Percentiles rank a stretch among this genome's conserved stretches.
These are phyloP conservation scores for Rhodomyrtus tomentosa DNA, from an alignment of 345 rosid genomes.

Conservation along the genomic window DNA sequence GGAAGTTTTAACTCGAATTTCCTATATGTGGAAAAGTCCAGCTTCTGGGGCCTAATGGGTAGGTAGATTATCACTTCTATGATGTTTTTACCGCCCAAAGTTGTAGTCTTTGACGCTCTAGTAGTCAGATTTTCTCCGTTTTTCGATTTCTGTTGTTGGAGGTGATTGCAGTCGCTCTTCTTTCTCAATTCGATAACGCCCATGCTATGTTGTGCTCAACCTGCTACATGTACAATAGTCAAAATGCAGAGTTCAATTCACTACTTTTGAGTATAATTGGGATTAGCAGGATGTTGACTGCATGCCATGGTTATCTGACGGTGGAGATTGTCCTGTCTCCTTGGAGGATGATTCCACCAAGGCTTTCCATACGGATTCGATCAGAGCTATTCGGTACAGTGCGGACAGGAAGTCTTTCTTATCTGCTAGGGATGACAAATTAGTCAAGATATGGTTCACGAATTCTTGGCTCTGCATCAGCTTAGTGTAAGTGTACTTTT, in stretches of 20 bases:
- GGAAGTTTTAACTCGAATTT: background rate
- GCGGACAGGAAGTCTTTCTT: constrained; percentile 59
- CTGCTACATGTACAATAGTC: background rate
- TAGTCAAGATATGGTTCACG: constrained; percentile 80
- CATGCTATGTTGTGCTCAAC: background rate
- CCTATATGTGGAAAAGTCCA: background rate
- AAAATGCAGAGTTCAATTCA: background rate
- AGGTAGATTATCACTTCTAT: background rate
- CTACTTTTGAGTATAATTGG: background rate
- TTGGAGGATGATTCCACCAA: constrained; percentile 51
- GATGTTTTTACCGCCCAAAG: background rate
- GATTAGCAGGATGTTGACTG: background rate
- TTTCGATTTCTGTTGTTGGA: background rate
- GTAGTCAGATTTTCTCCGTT: background rate
- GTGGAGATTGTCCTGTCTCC: too few species aligned
- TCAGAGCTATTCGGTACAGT: constrained; percentile 69
- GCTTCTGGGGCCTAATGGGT: background rate
- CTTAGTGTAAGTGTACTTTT: constrained; percentile 69
- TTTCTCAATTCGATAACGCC: background rate
- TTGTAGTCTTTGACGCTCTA: background rate
- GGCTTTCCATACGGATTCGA: constrained; percentile 53
- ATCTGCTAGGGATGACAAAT: constrained; percentile 89
- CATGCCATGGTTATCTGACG: constrained; percentile 4
- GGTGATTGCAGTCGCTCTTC: background rate
- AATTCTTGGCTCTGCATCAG: constrained; percentile 63